Evolutionary conservation across 164 flowering plant genomes (phyloP).

Genomic region (Akebia trifoliata): DNA sequence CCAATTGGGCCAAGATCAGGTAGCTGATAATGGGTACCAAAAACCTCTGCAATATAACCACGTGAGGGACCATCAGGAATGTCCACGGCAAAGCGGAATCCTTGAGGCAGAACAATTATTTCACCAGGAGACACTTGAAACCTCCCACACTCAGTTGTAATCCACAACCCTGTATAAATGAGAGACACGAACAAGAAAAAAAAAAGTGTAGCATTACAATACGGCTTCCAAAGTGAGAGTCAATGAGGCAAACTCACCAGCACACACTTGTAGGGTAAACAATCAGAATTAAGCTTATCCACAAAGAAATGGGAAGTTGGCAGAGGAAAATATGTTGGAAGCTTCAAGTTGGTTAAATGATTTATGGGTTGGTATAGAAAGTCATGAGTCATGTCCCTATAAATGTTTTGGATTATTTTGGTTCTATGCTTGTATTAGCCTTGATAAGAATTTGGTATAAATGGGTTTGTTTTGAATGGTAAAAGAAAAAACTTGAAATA

Average conservation of each 20-base stretch:
- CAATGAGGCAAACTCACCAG: too few species aligned
- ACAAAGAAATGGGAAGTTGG: too few species aligned
- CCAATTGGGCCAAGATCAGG: constrained; percentile 99
- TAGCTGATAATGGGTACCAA: constrained; percentile 86
- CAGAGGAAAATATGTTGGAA: too few species aligned
- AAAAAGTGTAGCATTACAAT: not conserved
- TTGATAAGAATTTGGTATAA: too few species aligned
- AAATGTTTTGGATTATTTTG: too few species aligned
- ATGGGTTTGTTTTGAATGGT: too few species aligned
- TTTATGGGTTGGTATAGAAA: too few species aligned
- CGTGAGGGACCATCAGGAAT: constrained; percentile 93
- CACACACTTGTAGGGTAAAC: not conserved
- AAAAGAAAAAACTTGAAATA: too few species aligned
- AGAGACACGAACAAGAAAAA: not conserved
- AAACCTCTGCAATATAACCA: constrained; percentile 89
- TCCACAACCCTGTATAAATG: constrained; percentile 62
- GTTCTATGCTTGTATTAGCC: too few species aligned
- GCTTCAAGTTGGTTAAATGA: too few species aligned
- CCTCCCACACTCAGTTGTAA: constrained; percentile 86
- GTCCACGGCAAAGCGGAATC: constrained; percentile 69
- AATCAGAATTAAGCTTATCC: too few species aligned
- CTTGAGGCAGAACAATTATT: constrained; percentile 80
- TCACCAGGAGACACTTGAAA: constrained; percentile 85
- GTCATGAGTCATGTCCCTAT: too few species aligned
- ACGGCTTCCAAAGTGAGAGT: not conserved